Conservation (phyloP, 768 basidiomycete genomes). For the Rhizopogon roseolus region DNA sequence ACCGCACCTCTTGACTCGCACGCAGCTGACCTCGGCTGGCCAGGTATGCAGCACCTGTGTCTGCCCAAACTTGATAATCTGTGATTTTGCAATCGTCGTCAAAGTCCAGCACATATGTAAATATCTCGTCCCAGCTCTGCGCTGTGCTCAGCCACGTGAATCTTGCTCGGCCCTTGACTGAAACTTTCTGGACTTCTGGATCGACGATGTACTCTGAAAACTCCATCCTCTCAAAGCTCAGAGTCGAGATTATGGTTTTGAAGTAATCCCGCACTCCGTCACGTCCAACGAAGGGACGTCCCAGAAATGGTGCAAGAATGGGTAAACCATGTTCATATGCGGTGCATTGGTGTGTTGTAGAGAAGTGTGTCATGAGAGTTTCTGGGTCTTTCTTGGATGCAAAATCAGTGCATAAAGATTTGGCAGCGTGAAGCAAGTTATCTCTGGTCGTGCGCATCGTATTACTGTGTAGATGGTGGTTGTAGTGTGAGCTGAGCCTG, state of each 20-base stretch:
- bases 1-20: constrained; percentile 5
- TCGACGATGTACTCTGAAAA: constrained; percentile 59
- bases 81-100: constrained; percentile 51
- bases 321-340: constrained; percentile 54
- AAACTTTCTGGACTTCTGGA: constrained; percentile 42
- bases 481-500: too few relatives aligned
- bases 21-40: constrained; percentile 45
- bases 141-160: constrained; percentile 54
- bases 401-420: constrained; percentile 49
- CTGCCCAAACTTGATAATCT: constrained; percentile 64
- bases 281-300: constrained; percentile 41
- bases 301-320: constrained; percentile 56
- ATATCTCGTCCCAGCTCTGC: constrained; percentile 59
- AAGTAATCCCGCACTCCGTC: constrained; percentile 47
- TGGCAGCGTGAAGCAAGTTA: constrained; percentile 39
- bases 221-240: constrained; percentile 46
- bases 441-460: constrained; percentile 23
- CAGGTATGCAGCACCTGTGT: constrained; percentile 60
- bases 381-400: constrained; percentile 37
- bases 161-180: constrained; percentile 45
- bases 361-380: constrained; percentile 48
- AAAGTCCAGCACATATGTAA: constrained; percentile 56
- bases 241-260: constrained; percentile 35
- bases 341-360: constrained; percentile 35
- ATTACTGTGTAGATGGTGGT: neutral